A percentile compares a stretch with the other conserved stretches of the same genome.
Conservation (phyloP, 2,329 filamentous ascomycete genomes). For the Verticillium nonalfalfae region DNA sequence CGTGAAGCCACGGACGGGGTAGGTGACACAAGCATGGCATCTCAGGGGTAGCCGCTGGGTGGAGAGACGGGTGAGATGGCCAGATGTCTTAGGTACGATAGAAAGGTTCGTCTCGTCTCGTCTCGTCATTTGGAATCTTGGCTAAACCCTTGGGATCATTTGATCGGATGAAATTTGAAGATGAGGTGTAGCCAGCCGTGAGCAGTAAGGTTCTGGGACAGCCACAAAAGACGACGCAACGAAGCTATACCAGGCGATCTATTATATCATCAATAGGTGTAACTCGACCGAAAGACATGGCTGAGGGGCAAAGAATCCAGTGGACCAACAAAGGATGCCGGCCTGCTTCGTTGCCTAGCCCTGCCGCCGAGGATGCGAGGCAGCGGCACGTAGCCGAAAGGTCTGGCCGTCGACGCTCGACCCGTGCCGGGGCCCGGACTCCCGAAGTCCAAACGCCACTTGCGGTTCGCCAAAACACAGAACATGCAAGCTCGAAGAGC, state of each 20-base stretch:
- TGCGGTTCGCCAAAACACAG: neutral
- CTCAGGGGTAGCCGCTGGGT: too few relatives aligned
- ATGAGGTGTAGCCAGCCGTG: neutral
- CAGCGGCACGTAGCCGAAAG: neutral
- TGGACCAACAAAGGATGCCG: neutral
- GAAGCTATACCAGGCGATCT: neutral
- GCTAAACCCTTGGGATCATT: neutral
- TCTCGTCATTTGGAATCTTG: too few relatives aligned
- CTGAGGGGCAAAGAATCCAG: conserved; percentile 2
- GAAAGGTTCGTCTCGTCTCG: too few relatives aligned
- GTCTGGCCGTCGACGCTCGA: neutral
- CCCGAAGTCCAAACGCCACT: neutral
- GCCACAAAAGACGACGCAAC: neutral
- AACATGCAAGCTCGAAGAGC: neutral
- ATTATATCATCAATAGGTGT: conserved; percentile 1
- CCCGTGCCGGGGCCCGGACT: neutral
- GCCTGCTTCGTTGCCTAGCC: neutral
- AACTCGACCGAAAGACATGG: conserved; percentile 1
- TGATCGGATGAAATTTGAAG: neutral
- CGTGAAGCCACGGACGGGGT: neutral
- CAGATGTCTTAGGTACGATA: too few relatives aligned
- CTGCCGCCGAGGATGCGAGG: neutral
- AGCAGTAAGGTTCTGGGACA: neutral
- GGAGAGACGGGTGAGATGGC: too few relatives aligned
- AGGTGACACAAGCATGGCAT: neutral